Percentiles rank a stretch among this genome's conserved stretches.
These are phyloP conservation scores for Pyronema omphalodes DNA, from an alignment of 495 filamentous ascomycete species.

Conservation along the genomic window DNA sequence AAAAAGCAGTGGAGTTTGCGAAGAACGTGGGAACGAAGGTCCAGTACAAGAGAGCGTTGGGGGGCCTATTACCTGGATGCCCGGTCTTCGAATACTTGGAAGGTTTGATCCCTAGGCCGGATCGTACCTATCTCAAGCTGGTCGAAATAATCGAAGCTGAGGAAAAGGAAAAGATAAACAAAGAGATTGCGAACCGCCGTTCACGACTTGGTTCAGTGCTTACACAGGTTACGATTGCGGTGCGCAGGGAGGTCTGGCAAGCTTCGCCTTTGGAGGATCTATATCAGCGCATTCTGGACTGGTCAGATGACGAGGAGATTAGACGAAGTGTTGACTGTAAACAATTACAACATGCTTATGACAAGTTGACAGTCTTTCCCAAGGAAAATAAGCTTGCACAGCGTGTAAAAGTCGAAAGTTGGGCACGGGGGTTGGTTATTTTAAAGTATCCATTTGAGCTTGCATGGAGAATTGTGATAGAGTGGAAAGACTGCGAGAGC, in stretches of 20 bases:
- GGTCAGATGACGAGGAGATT: constrained; percentile 70
- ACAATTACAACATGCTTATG: constrained; percentile 60
- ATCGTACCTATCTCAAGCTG: constrained; percentile 61
- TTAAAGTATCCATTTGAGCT: constrained; percentile 81
- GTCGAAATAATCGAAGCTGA: constrained; percentile 72
- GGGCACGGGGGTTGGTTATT: constrained; percentile 82
- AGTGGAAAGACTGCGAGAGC: constrained; percentile 65
- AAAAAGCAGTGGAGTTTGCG: constrained; percentile 57
- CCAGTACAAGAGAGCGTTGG: constrained; percentile 47
- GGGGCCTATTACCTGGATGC: constrained; percentile 55
- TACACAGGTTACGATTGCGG: constrained; percentile 64
- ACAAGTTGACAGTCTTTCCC: constrained; percentile 49
- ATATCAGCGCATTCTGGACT: constrained; percentile 70
- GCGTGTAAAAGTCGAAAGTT: constrained; percentile 46
- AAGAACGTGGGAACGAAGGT: constrained; percentile 43
- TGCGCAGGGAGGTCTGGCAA: constrained; percentile 64
- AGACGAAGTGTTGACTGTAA: constrained; percentile 81
- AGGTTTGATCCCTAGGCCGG: constrained; percentile 64
- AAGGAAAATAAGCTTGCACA: constrained; percentile 46
- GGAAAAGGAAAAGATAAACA: constrained; percentile 81
- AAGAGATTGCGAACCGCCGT: constrained; percentile 69
- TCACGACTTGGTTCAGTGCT: constrained; percentile 73
- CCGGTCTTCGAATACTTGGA: constrained; percentile 68
- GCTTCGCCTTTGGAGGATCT: constrained; percentile 40
- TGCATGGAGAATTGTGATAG: constrained; percentile 76